Conservation (phyloP, 768 basidiomycete species). For the Mycena indigotica region DNA sequence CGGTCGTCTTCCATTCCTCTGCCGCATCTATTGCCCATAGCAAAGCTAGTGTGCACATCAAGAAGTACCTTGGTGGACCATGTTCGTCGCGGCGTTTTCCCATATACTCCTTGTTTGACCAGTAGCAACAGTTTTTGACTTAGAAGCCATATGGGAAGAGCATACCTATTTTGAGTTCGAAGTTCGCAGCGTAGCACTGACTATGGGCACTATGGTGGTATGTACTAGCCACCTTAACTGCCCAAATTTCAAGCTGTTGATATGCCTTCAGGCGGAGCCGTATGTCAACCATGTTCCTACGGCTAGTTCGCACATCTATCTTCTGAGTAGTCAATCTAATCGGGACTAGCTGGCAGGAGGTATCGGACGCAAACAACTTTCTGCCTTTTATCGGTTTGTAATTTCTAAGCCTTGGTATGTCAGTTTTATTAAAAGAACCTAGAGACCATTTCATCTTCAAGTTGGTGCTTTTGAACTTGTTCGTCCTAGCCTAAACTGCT, state of each 20-base stretch:
- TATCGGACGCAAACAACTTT: slow-evolving; percentile 49
- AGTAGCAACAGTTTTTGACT: slow-evolving; percentile 41
- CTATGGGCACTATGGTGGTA: slow-evolving; percentile 62
- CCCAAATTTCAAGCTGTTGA: not conserved
- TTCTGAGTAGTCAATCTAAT: not conserved
- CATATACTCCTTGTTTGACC: not conserved
- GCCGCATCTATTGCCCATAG: slow-evolving; percentile 48
- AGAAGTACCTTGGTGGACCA: slow-evolving; percentile 50
- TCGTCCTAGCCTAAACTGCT: not conserved
- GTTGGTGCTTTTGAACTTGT: slow-evolving; percentile 28
- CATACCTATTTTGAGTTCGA: slow-evolving; percentile 59
- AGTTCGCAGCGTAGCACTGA: slow-evolving; percentile 50
- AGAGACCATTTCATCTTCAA: slow-evolving; percentile 55
- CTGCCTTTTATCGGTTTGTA: slow-evolving; percentile 49
- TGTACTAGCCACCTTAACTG: slow-evolving; percentile 30
- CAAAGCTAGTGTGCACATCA: slow-evolving; percentile 48
- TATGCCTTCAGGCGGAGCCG: slow-evolving; percentile 45
- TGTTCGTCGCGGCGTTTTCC: slow-evolving; percentile 4
- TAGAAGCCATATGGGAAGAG: slow-evolving; percentile 65
- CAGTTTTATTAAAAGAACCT: no score
- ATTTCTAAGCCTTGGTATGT: not conserved
- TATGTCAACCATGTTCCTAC: slow-evolving; percentile 65
- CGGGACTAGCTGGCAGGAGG: slow-evolving; percentile 54
- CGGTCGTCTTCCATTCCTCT: slow-evolving; percentile 42
- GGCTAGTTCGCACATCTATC: slow-evolving; percentile 33